These are phyloP conservation scores for Phytopythium helicoides DNA, from an alignment of 352 stramenopile species.

Conservation along the genomic window DNA sequence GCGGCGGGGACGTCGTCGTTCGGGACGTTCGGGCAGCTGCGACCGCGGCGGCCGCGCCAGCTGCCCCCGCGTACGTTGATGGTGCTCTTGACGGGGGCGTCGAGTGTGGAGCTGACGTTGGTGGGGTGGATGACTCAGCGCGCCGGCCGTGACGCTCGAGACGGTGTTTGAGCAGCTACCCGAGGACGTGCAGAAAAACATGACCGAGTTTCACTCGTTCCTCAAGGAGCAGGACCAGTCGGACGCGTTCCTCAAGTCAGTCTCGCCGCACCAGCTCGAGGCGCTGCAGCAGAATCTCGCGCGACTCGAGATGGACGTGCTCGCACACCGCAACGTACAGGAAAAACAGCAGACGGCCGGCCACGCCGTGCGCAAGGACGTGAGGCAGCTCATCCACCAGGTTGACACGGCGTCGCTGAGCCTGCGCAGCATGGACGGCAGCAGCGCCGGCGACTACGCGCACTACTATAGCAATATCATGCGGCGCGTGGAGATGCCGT, in stretches of 20 bases:
- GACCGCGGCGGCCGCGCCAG: background rate
- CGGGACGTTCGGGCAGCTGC: conserved; percentile 18
- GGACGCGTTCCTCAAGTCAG: conserved; percentile 71
- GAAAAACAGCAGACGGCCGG: conserved; percentile 53
- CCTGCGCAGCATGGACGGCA: conserved; percentile 59
- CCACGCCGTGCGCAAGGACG: conserved; percentile 70
- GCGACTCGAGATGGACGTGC: conserved; percentile 60
- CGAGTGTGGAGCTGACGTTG: background rate
- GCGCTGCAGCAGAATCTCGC: conserved; percentile 53
- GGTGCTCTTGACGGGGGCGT: too few relatives aligned
- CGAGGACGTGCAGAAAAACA: conserved; percentile 72
- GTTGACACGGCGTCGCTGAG: conserved; percentile 67
- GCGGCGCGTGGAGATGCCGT: conserved; percentile 76
- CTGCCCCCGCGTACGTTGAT: background rate
- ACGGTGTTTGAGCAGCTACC: conserved; percentile 70
- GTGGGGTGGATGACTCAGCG: background rate
- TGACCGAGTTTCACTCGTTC: conserved; percentile 71
- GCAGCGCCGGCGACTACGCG: conserved; percentile 28
- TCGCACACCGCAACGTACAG: conserved; percentile 56
- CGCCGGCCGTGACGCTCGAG: conserved; percentile 62
- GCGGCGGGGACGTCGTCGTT: conserved; percentile 5
- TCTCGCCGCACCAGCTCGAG: conserved; percentile 56
- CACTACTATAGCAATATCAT: conserved; percentile 65
- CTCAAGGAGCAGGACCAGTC: conserved; percentile 72
- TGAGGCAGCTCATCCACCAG: conserved; percentile 70